Evolutionary conservation across 2,329 filamentous ascomycete species (phyloP).

Genomic region (Penicillium glabrum): DNA sequence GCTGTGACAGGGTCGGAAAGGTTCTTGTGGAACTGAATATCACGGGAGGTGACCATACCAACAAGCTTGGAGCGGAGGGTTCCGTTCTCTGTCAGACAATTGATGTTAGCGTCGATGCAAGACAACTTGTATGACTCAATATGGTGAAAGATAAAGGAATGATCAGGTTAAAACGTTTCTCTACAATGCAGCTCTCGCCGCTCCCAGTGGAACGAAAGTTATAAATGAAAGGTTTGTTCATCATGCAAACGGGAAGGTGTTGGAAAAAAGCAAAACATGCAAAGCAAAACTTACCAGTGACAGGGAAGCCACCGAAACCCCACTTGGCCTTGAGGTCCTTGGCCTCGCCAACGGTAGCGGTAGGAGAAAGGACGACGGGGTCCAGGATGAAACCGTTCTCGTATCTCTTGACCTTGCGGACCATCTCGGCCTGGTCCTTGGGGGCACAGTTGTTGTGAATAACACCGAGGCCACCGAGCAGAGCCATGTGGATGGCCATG

Average conservation of each 20-base stretch:
- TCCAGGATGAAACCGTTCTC: slow-evolving; percentile 99
- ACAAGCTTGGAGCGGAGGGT: slow-evolving; percentile 93
- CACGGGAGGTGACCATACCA: slow-evolving; percentile 95
- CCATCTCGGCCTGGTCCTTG: slow-evolving; percentile 97
- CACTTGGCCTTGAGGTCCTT: slow-evolving; percentile 94
- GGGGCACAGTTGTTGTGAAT: slow-evolving; percentile 99
- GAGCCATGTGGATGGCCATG: slow-evolving; percentile 90
- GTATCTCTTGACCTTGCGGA: slow-evolving; percentile 97
- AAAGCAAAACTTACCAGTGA: slow-evolving; percentile 75
- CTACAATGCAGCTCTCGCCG: slow-evolving; percentile 83
- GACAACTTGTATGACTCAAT: slow-evolving; percentile 2
- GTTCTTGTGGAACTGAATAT: slow-evolving; percentile 93
- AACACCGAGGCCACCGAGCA: slow-evolving; percentile 65
- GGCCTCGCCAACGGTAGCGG: slow-evolving; percentile 86
- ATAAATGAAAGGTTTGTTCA: slow-evolving; percentile 66
- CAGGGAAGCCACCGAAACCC: slow-evolving; percentile 97
- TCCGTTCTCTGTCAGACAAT: slow-evolving; percentile 69
- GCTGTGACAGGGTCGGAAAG: slow-evolving; percentile 70
- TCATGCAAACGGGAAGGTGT: slow-evolving; percentile 58
- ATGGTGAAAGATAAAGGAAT: slow-evolving; percentile 8
- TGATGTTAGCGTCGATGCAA: slow-evolving; percentile 18
- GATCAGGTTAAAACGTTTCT: slow-evolving; percentile 60
- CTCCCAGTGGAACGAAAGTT: slow-evolving; percentile 99
- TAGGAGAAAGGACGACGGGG: slow-evolving; percentile 84
- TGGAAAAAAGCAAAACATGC: slow-evolving; percentile 2